Percentiles rank a stretch among this genome's conserved stretches.
phyloP scores from a whole-genome alignment of 495 filamentous ascomycete genomes.

The Xylaria sp. region DNA sequence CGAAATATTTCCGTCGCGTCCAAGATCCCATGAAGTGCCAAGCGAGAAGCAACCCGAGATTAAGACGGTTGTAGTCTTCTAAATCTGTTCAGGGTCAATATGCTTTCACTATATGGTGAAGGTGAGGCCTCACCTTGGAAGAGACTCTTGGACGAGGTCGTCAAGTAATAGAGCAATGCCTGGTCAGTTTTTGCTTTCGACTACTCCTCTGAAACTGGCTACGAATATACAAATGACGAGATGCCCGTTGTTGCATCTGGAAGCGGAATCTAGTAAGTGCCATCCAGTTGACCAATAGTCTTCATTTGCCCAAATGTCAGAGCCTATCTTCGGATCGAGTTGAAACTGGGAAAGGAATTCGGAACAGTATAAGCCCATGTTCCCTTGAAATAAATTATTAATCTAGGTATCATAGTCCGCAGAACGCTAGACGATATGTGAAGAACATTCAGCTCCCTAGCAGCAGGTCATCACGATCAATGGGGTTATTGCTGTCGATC shows the following conservation, averaged over 20 bases:
- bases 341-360: neutral
- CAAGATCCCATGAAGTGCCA: conserved; percentile 1
- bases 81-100: neutral
- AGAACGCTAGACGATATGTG: neutral
- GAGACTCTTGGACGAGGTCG: conserved; percentile 1
- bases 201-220: neutral
- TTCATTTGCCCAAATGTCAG: neutral
- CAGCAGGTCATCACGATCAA: neutral
- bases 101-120: neutral
- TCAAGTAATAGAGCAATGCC: conserved; percentile 6
- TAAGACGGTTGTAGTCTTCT: conserved; percentile 6
- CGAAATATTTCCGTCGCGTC: conserved; percentile 4
- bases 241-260: neutral
- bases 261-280: conserved; percentile 7
- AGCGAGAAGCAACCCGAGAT: neutral
- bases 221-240: neutral
- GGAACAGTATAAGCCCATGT: too few species aligned
- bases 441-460: conserved; percentile 4
- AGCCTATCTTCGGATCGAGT: neutral
- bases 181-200: conserved; percentile 10
- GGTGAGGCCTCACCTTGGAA: conserved; percentile 2
- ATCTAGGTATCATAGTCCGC: neutral
- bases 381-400: neutral
- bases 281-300: neutral
- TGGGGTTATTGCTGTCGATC: conserved; percentile 2